A percentile compares a stretch with the other conserved stretches of the same genome.
These are phyloP conservation scores for Barbatosphaeria neglecta DNA, from an alignment of 495 filamentous ascomycete species.

Conservation along the genomic window DNA sequence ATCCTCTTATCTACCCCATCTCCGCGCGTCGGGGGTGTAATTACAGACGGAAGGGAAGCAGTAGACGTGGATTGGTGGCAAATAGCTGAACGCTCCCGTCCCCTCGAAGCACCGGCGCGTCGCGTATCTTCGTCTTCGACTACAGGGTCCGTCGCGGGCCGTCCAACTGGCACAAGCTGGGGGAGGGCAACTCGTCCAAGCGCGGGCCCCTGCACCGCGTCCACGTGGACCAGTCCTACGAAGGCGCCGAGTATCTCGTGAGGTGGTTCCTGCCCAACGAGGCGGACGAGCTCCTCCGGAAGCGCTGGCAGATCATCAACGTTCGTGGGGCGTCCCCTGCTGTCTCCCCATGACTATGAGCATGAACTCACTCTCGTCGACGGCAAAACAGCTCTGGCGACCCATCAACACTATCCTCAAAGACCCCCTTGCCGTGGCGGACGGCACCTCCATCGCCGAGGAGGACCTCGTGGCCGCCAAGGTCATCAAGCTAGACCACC, in stretches of 20 bases:
- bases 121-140: conserved; percentile 58
- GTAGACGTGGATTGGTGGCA: too few species aligned
- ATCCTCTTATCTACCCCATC: not conserved
- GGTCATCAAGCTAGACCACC: conserved; percentile 55
- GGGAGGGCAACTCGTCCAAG: conserved; percentile 20
- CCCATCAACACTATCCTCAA: conserved; percentile 50
- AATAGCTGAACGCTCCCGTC: conserved; percentile 30
- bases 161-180: conserved; percentile 23
- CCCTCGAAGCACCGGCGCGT: conserved; percentile 45
- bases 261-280: conserved; percentile 43
- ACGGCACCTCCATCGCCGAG: conserved; percentile 45
- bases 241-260: conserved; percentile 45
- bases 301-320: conserved; percentile 62
- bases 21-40: conserved; percentile 6
- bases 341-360: too few species aligned
- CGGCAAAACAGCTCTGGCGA: conserved; percentile 41
- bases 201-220: conserved; percentile 55
- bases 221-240: conserved; percentile 62
- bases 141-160: conserved; percentile 55
- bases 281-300: conserved; percentile 44
- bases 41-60: not conserved
- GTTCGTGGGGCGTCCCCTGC: conserved; percentile 9
- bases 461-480: conserved; percentile 55
- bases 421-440: conserved; percentile 50
- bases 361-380: too few species aligned